Evolutionary conservation across 352 stramenopile genomes (phyloP).

Genomic region (Globisporangium spiculum): DNA sequence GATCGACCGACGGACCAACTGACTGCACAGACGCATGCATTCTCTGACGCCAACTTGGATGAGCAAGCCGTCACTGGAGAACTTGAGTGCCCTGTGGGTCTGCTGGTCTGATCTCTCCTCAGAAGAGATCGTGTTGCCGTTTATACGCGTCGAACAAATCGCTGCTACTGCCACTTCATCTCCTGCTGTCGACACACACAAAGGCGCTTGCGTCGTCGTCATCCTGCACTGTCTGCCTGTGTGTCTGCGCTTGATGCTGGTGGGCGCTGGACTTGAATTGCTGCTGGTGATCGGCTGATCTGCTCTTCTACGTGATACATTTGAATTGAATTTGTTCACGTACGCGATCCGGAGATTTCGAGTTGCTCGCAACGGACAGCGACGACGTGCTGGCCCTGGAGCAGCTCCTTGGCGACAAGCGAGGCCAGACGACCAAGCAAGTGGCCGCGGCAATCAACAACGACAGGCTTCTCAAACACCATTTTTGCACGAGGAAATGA

Average conservation of each 20-base stretch:
- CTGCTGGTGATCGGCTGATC: not conserved
- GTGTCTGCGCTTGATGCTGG: not conserved
- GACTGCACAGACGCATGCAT: not conserved
- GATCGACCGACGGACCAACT: not conserved
- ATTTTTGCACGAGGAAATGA: constrained; percentile 76
- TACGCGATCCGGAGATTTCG: constrained; percentile 97
- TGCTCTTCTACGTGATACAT: constrained; percentile 3
- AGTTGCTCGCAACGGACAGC: constrained; percentile 98
- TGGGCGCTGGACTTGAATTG: not conserved
- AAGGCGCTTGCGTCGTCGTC: not conserved
- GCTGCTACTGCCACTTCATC: constrained; percentile 4
- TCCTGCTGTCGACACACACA: not conserved
- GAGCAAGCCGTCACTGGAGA: constrained; percentile 1
- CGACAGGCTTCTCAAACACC: constrained; percentile 94
- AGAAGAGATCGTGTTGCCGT: constrained; percentile 6
- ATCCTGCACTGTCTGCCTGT: not conserved
- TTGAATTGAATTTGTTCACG: constrained; percentile 21
- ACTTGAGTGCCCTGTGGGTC: not conserved
- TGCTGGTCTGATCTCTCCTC: constrained; percentile 9
- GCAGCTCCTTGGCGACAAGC: constrained; percentile 99
- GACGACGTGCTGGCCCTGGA: constrained; percentile 98
- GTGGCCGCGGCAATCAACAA: constrained; percentile 99
- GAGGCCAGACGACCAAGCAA: constrained; percentile 97
- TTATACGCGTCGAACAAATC: not conserved
- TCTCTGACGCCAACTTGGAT: not conserved